Conservation (phyloP, 2,329 filamentous ascomycete species). For the Mycosphaerella sp. region DNA sequence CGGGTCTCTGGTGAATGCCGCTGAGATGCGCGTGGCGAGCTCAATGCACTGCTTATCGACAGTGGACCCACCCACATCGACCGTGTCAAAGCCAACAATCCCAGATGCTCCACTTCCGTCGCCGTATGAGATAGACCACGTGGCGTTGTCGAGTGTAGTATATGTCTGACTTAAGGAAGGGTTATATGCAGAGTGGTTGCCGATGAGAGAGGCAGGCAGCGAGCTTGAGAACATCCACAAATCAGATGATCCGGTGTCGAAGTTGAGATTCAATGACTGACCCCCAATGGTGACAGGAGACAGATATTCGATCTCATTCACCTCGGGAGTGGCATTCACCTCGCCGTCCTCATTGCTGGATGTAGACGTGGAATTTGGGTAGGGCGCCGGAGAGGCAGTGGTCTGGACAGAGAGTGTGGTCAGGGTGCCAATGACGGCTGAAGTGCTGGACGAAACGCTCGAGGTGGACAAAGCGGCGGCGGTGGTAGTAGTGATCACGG, state of each 20-base stretch:
- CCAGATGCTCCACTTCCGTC: slow-evolving; percentile 60
- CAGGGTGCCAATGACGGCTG: neutral
- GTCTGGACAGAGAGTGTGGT: neutral
- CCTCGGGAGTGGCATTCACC: slow-evolving; percentile 59
- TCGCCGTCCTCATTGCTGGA: slow-evolving; percentile 29
- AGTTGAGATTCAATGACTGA: slow-evolving; percentile 62
- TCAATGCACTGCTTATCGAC: slow-evolving; percentile 61
- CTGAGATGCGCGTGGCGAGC: slow-evolving; percentile 55
- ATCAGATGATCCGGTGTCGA: slow-evolving; percentile 71
- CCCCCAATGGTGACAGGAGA: slow-evolving; percentile 64
- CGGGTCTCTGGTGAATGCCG: slow-evolving; percentile 54
- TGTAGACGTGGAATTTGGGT: slow-evolving; percentile 14
- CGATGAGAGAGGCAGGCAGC: slow-evolving; percentile 43
- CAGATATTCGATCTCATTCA: slow-evolving; percentile 64
- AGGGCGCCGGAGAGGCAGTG: slow-evolving; percentile 5
- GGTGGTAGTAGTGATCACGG: neutral
- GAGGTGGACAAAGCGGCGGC: neutral
- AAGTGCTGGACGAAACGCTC: neutral
- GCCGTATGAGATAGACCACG: slow-evolving; percentile 63
- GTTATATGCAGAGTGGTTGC: slow-evolving; percentile 52
- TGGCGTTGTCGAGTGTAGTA: slow-evolving; percentile 44
- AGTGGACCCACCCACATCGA: slow-evolving; percentile 60
- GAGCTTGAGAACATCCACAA: slow-evolving; percentile 66
- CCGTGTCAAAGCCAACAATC: slow-evolving; percentile 60
- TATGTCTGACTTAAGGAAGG: slow-evolving; percentile 49